A percentile compares a stretch with the other conserved stretches of the same genome.
Conservation (phyloP, 352 stramenopile species). For the Saprolegnia diclina region DNA sequence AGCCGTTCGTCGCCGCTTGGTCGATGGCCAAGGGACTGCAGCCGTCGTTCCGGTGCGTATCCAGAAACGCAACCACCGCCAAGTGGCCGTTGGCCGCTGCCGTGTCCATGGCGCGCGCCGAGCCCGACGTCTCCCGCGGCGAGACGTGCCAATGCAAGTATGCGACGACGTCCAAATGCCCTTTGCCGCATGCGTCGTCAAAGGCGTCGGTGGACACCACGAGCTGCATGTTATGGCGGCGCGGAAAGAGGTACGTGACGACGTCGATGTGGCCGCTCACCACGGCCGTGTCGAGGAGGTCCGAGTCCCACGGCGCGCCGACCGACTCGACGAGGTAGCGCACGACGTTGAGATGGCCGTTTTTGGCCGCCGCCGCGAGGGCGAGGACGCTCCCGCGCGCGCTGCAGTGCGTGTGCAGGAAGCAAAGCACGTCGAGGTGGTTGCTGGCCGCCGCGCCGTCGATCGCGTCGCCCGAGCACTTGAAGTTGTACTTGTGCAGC, state of each 20-base stretch:
- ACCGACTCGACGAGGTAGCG: slow-evolving; percentile 30
- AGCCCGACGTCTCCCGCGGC: not conserved
- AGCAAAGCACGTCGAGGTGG: not conserved
- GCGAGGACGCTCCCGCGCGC: not conserved
- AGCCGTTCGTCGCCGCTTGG: slow-evolving; percentile 23
- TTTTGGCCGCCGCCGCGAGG: not conserved
- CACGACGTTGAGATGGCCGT: slow-evolving; percentile 33
- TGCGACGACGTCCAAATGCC: slow-evolving; percentile 24
- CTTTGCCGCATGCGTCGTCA: not conserved
- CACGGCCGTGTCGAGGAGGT: slow-evolving; percentile 31
- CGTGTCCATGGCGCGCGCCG: slow-evolving; percentile 20
- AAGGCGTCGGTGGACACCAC: slow-evolving; percentile 6
- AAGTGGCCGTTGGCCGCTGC: slow-evolving; percentile 23
- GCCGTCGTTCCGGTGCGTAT: not conserved
- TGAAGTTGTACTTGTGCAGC: not conserved
- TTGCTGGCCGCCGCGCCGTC: not conserved
- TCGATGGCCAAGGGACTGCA: slow-evolving; percentile 25
- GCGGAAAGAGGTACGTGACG: slow-evolving; percentile 15
- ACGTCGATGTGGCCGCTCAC: slow-evolving; percentile 31
- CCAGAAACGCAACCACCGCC: slow-evolving; percentile 16
- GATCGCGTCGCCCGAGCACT: slow-evolving; percentile 5
- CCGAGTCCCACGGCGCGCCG: slow-evolving; percentile 28
- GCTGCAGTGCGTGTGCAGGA: not conserved
- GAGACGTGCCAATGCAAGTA: slow-evolving; percentile 24
- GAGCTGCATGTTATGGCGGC: slow-evolving; percentile 16